Evolutionary conservation across 495 filamentous ascomycete genomes (phyloP).

Genomic region (Lasiosphaeria hispida): DNA sequence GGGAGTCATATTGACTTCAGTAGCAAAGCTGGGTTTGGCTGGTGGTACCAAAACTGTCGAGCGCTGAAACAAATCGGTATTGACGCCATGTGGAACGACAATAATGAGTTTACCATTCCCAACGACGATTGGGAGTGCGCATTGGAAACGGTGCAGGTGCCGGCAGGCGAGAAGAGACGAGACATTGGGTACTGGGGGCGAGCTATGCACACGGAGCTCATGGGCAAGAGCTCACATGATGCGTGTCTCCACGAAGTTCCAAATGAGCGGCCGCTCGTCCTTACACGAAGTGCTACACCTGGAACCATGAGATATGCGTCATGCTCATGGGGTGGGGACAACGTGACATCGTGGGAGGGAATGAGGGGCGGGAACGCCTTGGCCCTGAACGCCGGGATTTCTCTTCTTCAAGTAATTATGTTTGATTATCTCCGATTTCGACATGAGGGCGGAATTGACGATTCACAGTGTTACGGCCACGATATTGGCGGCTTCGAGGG

Average conservation of each 20-base stretch:
- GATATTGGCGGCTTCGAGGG: conserved; percentile 74
- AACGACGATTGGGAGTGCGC: conserved; percentile 61
- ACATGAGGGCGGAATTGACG: too few relatives aligned
- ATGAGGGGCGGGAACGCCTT: too few relatives aligned
- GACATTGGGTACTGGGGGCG: conserved; percentile 63
- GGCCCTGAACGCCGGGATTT: too few relatives aligned
- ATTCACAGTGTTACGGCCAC: not conserved
- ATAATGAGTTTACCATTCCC: conserved; percentile 69
- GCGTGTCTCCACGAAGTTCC: not conserved
- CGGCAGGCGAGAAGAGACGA: conserved; percentile 30
- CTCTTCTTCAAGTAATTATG: too few relatives aligned
- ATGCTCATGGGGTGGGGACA: too few relatives aligned
- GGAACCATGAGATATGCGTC: too few relatives aligned
- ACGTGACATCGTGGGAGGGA: too few relatives aligned
- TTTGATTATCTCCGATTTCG: too few relatives aligned
- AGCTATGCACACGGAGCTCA: conserved; percentile 60
- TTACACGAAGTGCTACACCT: too few relatives aligned
- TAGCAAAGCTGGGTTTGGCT: conserved; percentile 55
- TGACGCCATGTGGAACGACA: conserved; percentile 75
- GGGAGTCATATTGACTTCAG: conserved; percentile 72
- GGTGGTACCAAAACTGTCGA: conserved; percentile 65
- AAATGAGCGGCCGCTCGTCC: too few relatives aligned
- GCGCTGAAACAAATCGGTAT: conserved; percentile 59
- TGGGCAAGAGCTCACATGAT: conserved; percentile 4
- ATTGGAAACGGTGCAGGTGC: conserved; percentile 39